Evolutionary conservation across 768 basidiomycete species (phyloP), one percentile per base, ranked within the genome.

Genomic region (Lactifluus volemus): DNA sequence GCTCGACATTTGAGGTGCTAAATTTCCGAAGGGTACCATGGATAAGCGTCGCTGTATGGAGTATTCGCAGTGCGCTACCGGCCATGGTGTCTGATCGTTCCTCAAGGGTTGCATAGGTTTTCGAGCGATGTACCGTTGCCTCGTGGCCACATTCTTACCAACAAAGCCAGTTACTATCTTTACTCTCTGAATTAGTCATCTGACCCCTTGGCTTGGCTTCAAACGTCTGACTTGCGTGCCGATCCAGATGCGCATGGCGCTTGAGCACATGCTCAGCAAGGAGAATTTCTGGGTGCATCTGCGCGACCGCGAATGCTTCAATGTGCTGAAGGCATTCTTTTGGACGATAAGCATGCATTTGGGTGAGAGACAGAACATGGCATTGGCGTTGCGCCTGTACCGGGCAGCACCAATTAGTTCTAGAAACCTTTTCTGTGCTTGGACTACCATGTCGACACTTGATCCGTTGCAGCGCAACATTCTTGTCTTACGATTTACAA

Each of bases 141-240:
- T 25, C 84, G 84, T n/a, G 97, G 97, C 11, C 86, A 97, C 72
- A 84, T 95, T 67, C 84, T 95, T 60, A 93, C 93, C 51, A 95
- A 97, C 68, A 94, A 98, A 73, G 95, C 94, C 50, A 93, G 93
- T 0, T 95, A 85, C 73, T 96, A 11, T 44, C 45, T 25, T 29
- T 3, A 15, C 12, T 36, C 50, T 42, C 19, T 15, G 12, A 1
- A 2, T 10, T 32, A 1, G 29, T 44, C 10, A 39, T 41, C 47
- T 42, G 15, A 49, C 49, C 67, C 75, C 81, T 29, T 98, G 92
- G 92, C 81, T 92, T 39, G 89, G 87, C 8, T 98, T 96, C 71
- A 91, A 95, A 72, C 86, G 94, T 4, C 77, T 98, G 67, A 96
- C 95, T 2, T 86, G 89, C 74, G 94, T 98, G 10, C 96, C 96